Evolutionary conservation across 192 early-diverging fungal species (phyloP), one percentile per base, ranked within the genome.

Genomic region (Backusella psychrophila): DNA sequence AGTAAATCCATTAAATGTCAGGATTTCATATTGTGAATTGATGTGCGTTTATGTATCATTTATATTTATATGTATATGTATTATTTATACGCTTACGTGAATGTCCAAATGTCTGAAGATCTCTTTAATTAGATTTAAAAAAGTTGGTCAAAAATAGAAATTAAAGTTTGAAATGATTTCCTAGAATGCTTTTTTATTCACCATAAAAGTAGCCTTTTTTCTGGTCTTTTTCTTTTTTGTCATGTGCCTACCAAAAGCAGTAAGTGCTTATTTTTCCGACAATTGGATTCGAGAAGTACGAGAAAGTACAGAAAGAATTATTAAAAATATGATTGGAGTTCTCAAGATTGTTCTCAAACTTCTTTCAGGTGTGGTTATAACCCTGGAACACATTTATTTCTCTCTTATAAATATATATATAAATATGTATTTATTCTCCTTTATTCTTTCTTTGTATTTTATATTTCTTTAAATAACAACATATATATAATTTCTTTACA

Each of bases 221-320:
- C 46, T 49, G 15, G 0, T 7, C 19, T 74, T 29, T 38, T 19
- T 52, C 33, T 65, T 23, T 74, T 31, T 26, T 29, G 41, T 19
- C 74, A 66, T 38, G 74, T 75, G 65, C 12, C 8, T 26, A 23
- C 74, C 31, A 21, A 17, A 42, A 41, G 9, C 1, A 12, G 23
- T 56, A 71, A 44, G 35, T 15, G 29, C 35, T 23, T 56, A 23
- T 52, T 59, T 73, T 59, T 66, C 33, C 67, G n/a, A 53, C 34
- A 63, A 39, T 46, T 46, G 46, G 67, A 33, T 26, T 70, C 34
- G 44, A 76, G 75, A 76, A 70, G 75, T 59, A 70, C 75, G 49
- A 53, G 67, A 59, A 59, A 26, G 35, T 29, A n/a, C 15, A 36
- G 34, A 59, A 35, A 53, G 17, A 38, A 63, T 8, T 53, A 52